Evolutionary conservation across 2,329 filamentous ascomycete species (phyloP), one percentile per base, ranked within the genome.

Genomic region (Aspergillus spinulosporus): DNA sequence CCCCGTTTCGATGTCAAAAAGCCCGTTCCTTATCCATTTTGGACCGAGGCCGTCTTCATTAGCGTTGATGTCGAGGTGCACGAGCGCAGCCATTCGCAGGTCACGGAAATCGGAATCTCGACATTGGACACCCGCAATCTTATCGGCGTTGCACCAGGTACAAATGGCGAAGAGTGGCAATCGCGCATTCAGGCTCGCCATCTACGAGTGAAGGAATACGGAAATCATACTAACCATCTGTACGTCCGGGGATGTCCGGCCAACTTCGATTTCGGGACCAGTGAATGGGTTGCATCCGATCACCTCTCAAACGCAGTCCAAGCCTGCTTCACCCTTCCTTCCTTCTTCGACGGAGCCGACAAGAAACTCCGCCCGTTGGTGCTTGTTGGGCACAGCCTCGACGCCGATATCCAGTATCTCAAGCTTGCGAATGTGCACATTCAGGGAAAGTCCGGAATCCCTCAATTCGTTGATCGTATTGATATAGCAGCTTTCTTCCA

Each of bases 101-200:
- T 97, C 57, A 96, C 92, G 0, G 94, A 99, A 72, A 80, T 99
- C 39, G 94, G 94, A 0, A 79, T 99, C 42, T 87, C 90, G 1
- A 86, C 87, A 2, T 78, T 97, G 0, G 92, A 97, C 69, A 92
- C 88, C 0, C 70, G 75, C 15, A 80, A 84, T 49, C 72, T 91
- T 21, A 64, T 73, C 1, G 74, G 71, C 5, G 59, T 85, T 0
- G 66, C 83, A 0, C 88, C 89, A 2, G 89, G 89, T 0, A 65
- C 76, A 2, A 72, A 77, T 28, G 90, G 86, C 2, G 64, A 76
- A 40, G 80, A 85, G 37, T 97, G 92, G 92, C 82, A 84, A 61
- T 64, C 76, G 0, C 72, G 80, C 49, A 88, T 97, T 61, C 78
- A 83, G 31, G 84, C 83, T 9, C 83, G 88, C 28, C 94, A 99